Conservation (phyloP, 305 asterid genomes). For the Vinca major region DNA sequence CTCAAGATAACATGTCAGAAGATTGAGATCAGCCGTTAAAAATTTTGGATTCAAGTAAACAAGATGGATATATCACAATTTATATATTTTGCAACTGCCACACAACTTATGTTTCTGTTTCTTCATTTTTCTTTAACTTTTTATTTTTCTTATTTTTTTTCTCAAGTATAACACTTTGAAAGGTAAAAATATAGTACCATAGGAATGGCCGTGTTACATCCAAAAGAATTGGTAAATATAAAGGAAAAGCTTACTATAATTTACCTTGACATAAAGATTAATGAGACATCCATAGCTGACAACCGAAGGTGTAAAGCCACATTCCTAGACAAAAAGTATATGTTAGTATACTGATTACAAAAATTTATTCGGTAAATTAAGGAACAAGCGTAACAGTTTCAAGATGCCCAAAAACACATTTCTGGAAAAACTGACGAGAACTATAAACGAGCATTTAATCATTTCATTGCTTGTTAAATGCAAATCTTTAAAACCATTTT, state of each 20-base stretch:
- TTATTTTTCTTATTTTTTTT: background rate
- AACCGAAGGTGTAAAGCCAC: slow-evolving; percentile 78
- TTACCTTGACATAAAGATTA: slow-evolving; percentile 83
- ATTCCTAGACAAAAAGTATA: slow-evolving; percentile 46
- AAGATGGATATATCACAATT: background rate
- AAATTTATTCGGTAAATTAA: background rate
- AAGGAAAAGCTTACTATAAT: slow-evolving; percentile 12
- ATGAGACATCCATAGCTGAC: slow-evolving; percentile 88
- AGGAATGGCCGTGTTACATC: slow-evolving; percentile 1
- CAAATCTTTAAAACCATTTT: background rate
- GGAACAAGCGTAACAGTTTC: background rate
- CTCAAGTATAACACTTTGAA: background rate
- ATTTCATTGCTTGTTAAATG: background rate
- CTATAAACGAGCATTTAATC: background rate
- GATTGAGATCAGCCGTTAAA: background rate
- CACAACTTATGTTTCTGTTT: background rate
- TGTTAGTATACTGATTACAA: slow-evolving; percentile 6
- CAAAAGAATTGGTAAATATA: slow-evolving; percentile 4
- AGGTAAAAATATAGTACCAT: background rate
- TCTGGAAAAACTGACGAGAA: background rate
- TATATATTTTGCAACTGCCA: background rate
- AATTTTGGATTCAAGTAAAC: background rate
- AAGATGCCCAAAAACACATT: background rate
- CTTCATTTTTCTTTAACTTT: background rate
- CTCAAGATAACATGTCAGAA: slow-evolving; percentile 1